A percentile compares a stretch with the other conserved stretches of the same genome.
These are phyloP conservation scores for Xerocomus spinulosus DNA, from an alignment of 768 basidiomycete species.

Conservation along the genomic window DNA sequence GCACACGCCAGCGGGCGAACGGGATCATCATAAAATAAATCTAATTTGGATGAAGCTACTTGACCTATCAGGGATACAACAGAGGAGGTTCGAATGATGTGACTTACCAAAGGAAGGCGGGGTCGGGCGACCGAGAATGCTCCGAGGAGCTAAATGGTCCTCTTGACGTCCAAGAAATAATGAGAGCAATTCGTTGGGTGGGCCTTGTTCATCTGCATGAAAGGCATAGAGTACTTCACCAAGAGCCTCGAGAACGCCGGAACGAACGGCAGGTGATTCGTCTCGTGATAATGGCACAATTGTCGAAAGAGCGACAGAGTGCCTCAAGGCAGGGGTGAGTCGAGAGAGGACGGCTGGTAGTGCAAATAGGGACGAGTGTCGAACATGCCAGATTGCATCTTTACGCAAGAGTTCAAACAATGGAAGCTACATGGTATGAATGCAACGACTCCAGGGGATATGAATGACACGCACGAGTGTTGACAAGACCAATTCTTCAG, in stretches of 20 bases:
- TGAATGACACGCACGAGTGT: conserved; percentile 49
- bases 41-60: conserved; percentile 29
- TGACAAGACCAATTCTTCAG: conserved; percentile 61
- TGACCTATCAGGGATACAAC: conserved; percentile 3
- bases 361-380: conserved; percentile 82
- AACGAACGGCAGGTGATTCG: conserved; percentile 61
- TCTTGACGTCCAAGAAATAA: conserved; percentile 69
- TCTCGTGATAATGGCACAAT: conserved; percentile 61
- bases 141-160: conserved; percentile 35
- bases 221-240: conserved; percentile 90
- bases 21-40: conserved; percentile 57
- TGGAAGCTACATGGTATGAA: conserved; percentile 54
- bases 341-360: conserved; percentile 75
- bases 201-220: conserved; percentile 52
- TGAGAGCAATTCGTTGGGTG: conserved; percentile 68
- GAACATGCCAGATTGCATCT: conserved; percentile 77
- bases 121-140: conserved; percentile 7
- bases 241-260: conserved; percentile 77
- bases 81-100: neutral
- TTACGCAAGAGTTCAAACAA: conserved; percentile 65
- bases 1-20: conserved; percentile 75
- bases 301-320: conserved; percentile 60
- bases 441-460: neutral
- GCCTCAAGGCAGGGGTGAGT: conserved; percentile 53
- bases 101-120: conserved; percentile 18